Percentiles rank a stretch among this genome's conserved stretches.
Evolutionary conservation across 2,329 filamentous ascomycete species (phyloP).

Genomic region (Sphaerulina vaccinii): DNA sequence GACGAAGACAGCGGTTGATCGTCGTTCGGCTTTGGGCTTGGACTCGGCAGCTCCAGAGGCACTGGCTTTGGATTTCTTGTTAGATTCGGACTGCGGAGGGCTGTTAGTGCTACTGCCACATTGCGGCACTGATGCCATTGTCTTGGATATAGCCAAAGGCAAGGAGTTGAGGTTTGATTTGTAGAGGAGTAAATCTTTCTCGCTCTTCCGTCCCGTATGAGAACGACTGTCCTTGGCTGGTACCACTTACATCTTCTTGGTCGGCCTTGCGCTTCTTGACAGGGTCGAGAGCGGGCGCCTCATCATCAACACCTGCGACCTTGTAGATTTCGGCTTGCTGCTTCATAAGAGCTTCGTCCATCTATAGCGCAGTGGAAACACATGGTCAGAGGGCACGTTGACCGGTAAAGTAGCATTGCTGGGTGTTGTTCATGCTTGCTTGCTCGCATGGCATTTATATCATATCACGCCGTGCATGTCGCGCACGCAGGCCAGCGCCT

Average conservation of each 20-base stretch:
- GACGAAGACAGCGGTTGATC: conserved; percentile 91
- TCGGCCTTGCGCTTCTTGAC: conserved; percentile 45
- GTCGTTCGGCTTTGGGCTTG: conserved; percentile 36
- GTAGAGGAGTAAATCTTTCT: too few relatives aligned
- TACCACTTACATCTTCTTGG: conserved; percentile 32
- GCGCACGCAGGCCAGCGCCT: conserved; percentile 29
- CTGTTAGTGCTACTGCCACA: conserved; percentile 4
- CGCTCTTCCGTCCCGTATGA: too few relatives aligned
- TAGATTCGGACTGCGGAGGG: conserved; percentile 12
- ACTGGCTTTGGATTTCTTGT: conserved; percentile 23
- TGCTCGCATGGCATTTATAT: too few relatives aligned
- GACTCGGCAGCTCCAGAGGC: conserved; percentile 8
- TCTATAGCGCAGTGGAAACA: conserved; percentile 38
- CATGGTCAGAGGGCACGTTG: conserved; percentile 22
- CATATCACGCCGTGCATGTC: conserved; percentile 14
- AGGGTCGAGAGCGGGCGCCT: conserved; percentile 38
- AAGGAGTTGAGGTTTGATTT: too few relatives aligned
- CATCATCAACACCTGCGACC: conserved; percentile 59
- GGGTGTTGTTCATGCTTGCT: too few relatives aligned
- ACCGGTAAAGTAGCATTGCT: neutral
- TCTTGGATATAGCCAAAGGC: too few relatives aligned
- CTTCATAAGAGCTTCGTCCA: conserved; percentile 60
- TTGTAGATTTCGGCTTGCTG: conserved; percentile 63
- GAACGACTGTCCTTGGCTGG: neutral
- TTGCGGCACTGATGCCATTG: too few relatives aligned